Percentiles rank a stretch among this genome's conserved stretches.
These are phyloP conservation scores for Pichia sorboxylosa DNA, from an alignment of 1,139 yeast species.

Conservation along the genomic window DNA sequence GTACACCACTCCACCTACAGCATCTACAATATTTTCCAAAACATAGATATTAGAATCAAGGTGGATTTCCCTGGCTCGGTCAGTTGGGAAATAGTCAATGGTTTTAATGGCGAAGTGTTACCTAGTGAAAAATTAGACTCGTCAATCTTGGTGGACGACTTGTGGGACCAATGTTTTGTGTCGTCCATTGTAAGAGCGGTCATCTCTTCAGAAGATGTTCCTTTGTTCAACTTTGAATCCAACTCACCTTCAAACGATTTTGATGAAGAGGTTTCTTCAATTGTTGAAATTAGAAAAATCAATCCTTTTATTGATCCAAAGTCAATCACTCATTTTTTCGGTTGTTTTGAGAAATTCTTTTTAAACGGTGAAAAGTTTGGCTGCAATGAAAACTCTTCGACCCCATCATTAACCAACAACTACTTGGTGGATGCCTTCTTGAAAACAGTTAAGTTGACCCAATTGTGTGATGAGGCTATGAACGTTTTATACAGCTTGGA, in stretches of 20 bases:
- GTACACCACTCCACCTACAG: constrained; percentile 50
- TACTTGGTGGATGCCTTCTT: constrained; percentile 45
- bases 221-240: background rate
- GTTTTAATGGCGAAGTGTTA: constrained; percentile 19
- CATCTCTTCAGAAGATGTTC: constrained; percentile 42
- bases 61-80: constrained; percentile 53
- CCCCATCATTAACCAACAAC: constrained; percentile 40
- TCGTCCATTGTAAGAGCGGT: constrained; percentile 42
- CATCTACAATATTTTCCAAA: constrained; percentile 57
- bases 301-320: constrained; percentile 48
- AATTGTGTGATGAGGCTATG: constrained; percentile 35
- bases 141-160: constrained; percentile 47
- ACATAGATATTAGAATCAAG: constrained; percentile 58
- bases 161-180: constrained; percentile 65
- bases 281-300: constrained; percentile 51
- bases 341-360: constrained; percentile 39
- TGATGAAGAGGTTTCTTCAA: constrained; percentile 47
- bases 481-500: constrained; percentile 34
- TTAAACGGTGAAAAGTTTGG: constrained; percentile 48
- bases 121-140: constrained; percentile 25
- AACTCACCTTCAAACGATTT: background rate
- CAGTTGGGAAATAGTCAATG: constrained; percentile 29
- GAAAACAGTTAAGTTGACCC: constrained; percentile 37
- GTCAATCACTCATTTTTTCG: constrained; percentile 34
- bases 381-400: constrained; percentile 50